Conservation (phyloP, 352 stramenopile genomes). For the Pythium aphanidermatum region DNA sequence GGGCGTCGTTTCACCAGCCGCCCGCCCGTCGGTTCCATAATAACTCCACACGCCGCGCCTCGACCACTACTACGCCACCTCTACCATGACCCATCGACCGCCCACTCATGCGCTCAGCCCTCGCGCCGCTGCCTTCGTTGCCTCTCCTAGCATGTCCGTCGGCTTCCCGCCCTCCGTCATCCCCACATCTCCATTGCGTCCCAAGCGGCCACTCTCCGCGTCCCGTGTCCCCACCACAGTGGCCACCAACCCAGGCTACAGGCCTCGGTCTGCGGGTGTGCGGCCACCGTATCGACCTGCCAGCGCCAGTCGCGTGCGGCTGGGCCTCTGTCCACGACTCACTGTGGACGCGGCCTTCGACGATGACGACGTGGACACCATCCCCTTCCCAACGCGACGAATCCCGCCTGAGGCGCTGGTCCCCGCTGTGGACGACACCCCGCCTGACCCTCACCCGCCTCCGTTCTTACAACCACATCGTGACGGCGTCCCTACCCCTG, state of each 20-base stretch:
- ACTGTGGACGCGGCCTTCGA: constrained; percentile 9
- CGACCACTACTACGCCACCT: background rate
- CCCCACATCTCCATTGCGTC: background rate
- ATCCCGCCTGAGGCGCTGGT: background rate
- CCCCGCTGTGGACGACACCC: background rate
- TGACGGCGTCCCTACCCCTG: background rate
- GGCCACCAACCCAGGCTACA: constrained; percentile 3
- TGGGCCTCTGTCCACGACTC: too few species aligned
- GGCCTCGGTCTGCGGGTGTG: constrained; percentile 10
- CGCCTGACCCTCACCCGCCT: too few species aligned
- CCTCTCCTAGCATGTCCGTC: background rate
- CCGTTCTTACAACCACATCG: background rate
- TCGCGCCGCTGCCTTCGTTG: background rate
- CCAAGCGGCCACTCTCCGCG: constrained; percentile 14
- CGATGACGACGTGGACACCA: constrained; percentile 19
- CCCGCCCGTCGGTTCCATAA: constrained; percentile 5
- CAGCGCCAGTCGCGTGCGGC: constrained; percentile 31
- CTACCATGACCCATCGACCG: constrained; percentile 6
- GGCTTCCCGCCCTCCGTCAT: background rate
- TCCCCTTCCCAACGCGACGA: constrained; percentile 4
- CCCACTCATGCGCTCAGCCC: constrained; percentile 6
- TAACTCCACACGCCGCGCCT: background rate
- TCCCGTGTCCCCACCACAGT: constrained; percentile 7
- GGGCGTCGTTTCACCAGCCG: too few species aligned
- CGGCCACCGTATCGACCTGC: constrained; percentile 16